Evolutionary conservation across 495 filamentous ascomycete genomes (phyloP).

Genomic region (Astrothelium subdiscretum): DNA sequence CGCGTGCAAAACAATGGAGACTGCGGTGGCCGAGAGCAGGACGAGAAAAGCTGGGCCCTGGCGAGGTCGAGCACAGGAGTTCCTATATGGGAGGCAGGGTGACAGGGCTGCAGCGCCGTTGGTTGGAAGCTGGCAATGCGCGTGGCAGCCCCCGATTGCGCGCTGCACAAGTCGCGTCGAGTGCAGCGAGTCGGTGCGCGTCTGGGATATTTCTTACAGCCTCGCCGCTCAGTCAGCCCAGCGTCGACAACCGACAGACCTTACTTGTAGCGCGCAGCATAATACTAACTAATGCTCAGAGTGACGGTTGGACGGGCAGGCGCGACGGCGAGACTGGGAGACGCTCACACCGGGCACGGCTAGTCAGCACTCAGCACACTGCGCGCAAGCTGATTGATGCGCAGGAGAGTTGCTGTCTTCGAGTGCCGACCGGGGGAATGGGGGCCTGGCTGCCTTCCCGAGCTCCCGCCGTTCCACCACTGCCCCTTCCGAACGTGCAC

Average conservation of each 20-base stretch:
- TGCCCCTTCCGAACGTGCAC: neutral
- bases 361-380: neutral
- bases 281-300: too few species aligned
- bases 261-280: too few species aligned
- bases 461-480: conserved; percentile 1
- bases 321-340: neutral
- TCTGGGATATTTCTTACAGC: neutral
- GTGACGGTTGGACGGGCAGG: too few species aligned
- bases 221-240: neutral
- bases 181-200: neutral
- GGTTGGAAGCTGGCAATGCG: neutral
- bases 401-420: neutral
- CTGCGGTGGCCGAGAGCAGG: neutral
- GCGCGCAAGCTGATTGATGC: neutral
- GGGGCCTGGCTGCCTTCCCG: neutral
- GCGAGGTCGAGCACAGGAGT: neutral
- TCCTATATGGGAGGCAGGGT: conserved; percentile 1
- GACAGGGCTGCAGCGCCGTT: neutral
- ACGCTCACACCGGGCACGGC: neutral
- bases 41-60: neutral
- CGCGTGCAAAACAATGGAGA: too few species aligned
- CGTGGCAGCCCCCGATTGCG: conserved; percentile 1
- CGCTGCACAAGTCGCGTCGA: neutral
- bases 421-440: neutral
- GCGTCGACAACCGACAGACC: too few species aligned